Percentiles rank a stretch among this genome's conserved stretches.
phyloP scores from a whole-genome alignment of 1,284 basidiomycete species.

The Cryptococcus amylolentus region DNA sequence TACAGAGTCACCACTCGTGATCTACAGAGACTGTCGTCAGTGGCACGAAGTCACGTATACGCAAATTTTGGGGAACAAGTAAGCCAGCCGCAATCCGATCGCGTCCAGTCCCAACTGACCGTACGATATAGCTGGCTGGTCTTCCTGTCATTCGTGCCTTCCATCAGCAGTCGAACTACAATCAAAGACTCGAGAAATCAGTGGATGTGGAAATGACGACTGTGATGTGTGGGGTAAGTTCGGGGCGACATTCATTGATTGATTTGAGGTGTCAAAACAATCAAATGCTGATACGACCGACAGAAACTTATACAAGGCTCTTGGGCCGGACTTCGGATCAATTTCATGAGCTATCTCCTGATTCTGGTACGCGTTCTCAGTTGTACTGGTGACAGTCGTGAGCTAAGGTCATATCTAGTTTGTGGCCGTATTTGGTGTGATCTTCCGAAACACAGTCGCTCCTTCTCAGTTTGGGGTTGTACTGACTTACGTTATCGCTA shows the following conservation, averaged over 20 bases:
- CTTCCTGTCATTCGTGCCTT: conserved; percentile 33
- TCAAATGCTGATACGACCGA: no score
- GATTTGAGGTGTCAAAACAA: no score
- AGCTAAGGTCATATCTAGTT: conserved; percentile 6
- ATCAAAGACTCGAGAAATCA: conserved; percentile 16
- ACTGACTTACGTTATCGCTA: conserved; percentile 26
- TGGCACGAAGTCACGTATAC: conserved; percentile 32
- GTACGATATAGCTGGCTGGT: conserved; percentile 22
- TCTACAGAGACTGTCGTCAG: conserved; percentile 32
- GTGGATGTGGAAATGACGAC: conserved; percentile 25
- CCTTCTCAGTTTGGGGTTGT: conserved; percentile 41
- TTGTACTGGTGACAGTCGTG: background rate
- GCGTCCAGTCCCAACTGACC: no score
- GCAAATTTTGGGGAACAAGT: conserved; percentile 37
- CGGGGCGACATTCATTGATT: no score
- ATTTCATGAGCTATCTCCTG: background rate
- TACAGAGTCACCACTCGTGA: conserved; percentile 37
- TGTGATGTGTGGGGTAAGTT: background rate
- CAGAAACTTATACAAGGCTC: no score
- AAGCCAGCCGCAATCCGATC: background rate
- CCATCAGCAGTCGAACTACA: conserved; percentile 23
- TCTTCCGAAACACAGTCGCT: conserved; percentile 31
- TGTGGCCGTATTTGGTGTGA: conserved; percentile 35
- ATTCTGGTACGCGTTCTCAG: background rate
- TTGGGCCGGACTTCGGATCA: no score